Base-by-base conservation (phyloP, 1,139 yeast species). In the Arxiozyma bovina region DNA sequence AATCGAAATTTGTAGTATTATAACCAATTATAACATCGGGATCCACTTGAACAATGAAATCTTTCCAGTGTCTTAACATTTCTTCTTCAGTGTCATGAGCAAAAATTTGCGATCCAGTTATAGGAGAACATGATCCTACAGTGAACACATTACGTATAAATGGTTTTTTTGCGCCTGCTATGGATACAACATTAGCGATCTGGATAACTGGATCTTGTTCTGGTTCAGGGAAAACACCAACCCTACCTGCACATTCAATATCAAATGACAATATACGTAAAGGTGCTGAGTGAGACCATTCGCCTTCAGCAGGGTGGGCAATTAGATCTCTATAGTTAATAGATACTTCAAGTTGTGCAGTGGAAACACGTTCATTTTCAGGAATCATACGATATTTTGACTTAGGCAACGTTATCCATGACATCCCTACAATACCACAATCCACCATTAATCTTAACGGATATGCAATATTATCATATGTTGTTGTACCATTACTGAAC, bases 1-100 rank as follows among this genome's bases (percentile, higher is more conserved):
- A 76, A 77, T 94, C 99, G 68, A 94, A 94, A 68, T 94, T 94
- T 34, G 96, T 81, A 5, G 90, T 89, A 68, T 94, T 94, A 71
- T 93, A 94, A 51, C 99, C 99, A 64, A 94, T 93, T 48, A 94
- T 87, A 52, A 94, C 96, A 73, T 94, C 99, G 0, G 99, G 96
- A 70, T 94, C 99, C 1, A 82, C 85, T 58, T 83, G 79, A 12
- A 81, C 82, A 9, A 94, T 79, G 65, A 94, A 94, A 46, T 89
- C 87, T 60, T 81, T 79, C 99, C 99, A 94, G 50, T 77, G 80
- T 73, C 79, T 72, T 53, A 94, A 74, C 96, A 94, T 85, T 42
- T 88, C 94, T 47, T 77, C 79, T 70, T 94, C 99, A 15, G 79
- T 80, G 51, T 79, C 75, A 69, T 82, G 84, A 51, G 88, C 88